Base-by-base conservation (phyloP, 2,329 filamentous ascomycete genomes). In the Trichoderma koningiopsis region DNA sequence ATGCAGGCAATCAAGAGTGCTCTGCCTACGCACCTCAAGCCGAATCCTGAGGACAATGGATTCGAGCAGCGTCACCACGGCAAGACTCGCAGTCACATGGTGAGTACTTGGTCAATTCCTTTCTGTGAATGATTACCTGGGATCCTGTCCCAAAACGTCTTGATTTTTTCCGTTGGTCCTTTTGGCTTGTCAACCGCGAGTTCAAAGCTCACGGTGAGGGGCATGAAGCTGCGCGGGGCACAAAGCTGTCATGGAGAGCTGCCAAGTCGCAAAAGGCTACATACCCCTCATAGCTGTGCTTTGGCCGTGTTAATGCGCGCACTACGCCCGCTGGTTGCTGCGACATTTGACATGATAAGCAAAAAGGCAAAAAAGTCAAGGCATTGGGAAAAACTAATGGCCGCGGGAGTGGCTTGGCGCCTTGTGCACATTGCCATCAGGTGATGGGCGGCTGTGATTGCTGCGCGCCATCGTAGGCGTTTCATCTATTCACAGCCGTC, bases 21-120 rank as follows among this genome's bases (percentile, higher is more conserved):
- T 73, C 84, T 97, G 76, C 93, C 94, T 73, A 86, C 92, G 55
- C 95, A 96, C 86, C 87, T 97, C 77, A 95, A 93, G 87, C 86
- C 89, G 43, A 82, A 82, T 69, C 77, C 78, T 70, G 83, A 85
- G 61, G 83, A 84, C 71, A 77, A 77, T 72, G 83, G 83, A 73
- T 85, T 89, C 73, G 83, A 86, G 75, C 85, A 86, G 72, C 89
- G 90, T 79, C 92, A 93, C 79, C 91, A 94, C 81, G 92, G 92
- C 83, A 94, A 94, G 88, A 92, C 91, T 75, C 91, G 92, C 81
- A 93, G 91, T 71, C 92, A 94, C 82, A 92, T 94, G 89, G 92
- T 92, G 83, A 88, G 91, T 89, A 33, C 19, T 35, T 89, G 57
- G 4, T 35, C 43, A 49, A 60, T 27, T 49, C 35, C 13, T 69